These are phyloP conservation scores for Lignosus rhinocerotis DNA, from an alignment of 1,284 basidiomycete species.

Conservation along the genomic window DNA sequence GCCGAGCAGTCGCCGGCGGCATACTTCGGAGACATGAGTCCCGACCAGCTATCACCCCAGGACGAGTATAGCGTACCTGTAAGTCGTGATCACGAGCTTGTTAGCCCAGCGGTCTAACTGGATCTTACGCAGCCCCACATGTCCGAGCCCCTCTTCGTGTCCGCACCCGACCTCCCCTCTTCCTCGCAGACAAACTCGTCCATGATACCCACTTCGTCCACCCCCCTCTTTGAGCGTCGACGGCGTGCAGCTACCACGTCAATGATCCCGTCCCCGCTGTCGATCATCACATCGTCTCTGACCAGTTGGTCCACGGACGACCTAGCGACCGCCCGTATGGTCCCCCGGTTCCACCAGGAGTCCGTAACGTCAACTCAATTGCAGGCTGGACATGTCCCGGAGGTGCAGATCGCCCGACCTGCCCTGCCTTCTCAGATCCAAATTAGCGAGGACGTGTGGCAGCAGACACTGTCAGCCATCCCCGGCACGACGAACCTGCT, in stretches of 20 bases:
- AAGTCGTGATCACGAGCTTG: background rate
- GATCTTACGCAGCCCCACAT: background rate
- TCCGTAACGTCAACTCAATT: background rate
- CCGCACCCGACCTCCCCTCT: slow-evolving; percentile 2
- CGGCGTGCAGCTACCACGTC: slow-evolving; percentile 27
- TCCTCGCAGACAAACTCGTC: slow-evolving; percentile 5
- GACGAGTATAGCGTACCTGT: slow-evolving; percentile 7
- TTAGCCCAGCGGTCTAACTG: background rate
- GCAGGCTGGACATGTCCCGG: background rate
- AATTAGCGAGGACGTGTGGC: slow-evolving; percentile 4
- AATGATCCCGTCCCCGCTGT: slow-evolving; percentile 31
- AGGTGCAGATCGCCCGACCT: background rate
- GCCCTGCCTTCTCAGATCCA: background rate
- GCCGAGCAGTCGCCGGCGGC: slow-evolving; percentile 7
- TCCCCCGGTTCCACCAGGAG: background rate
- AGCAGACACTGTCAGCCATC: slow-evolving; percentile 2
- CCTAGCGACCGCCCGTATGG: slow-evolving; percentile 12
- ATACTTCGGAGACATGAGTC: slow-evolving; percentile 3
- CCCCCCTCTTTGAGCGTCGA: slow-evolving; percentile 25
- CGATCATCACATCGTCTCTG: slow-evolving; percentile 34
- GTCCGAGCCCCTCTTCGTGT: slow-evolving; percentile 6
- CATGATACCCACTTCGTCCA: slow-evolving; percentile 7
- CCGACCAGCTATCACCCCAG: slow-evolving; percentile 13
- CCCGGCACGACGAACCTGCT: slow-evolving; percentile 1
- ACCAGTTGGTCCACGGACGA: slow-evolving; percentile 32